These are phyloP conservation scores for Apiospora koreana DNA, from an alignment of 2,329 filamentous ascomycete species.

Conservation along the genomic window DNA sequence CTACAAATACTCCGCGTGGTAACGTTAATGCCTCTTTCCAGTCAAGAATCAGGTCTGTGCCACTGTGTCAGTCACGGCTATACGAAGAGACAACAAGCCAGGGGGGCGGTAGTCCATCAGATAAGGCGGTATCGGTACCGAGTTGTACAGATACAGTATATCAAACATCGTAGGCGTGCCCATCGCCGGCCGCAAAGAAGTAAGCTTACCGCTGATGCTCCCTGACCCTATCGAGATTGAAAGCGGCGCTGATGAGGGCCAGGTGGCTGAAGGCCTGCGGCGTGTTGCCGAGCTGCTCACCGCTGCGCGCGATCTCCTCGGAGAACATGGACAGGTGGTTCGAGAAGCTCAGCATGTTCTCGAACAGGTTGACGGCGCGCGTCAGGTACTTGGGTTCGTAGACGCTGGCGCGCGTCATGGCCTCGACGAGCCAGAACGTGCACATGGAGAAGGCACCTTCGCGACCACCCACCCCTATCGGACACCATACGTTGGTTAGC, in stretches of 20 bases:
- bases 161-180: not conserved
- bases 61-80: not conserved
- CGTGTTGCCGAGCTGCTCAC: slow-evolving; percentile 78
- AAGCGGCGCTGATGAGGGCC: slow-evolving; percentile 74
- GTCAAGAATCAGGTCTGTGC: not conserved
- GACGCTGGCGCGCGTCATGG: slow-evolving; percentile 66
- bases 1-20: not conserved
- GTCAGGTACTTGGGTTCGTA: slow-evolving; percentile 66
- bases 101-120: too few relatives aligned
- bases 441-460: slow-evolving; percentile 63
- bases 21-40: not conserved
- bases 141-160: too few relatives aligned
- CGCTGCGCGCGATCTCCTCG: slow-evolving; percentile 73
- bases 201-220: slow-evolving; percentile 24
- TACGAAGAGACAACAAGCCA: not conserved
- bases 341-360: slow-evolving; percentile 75
- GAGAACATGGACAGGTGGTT: slow-evolving; percentile 80
- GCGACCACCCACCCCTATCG: not conserved
- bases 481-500: not conserved
- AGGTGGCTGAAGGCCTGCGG: slow-evolving; percentile 79
- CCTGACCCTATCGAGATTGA: slow-evolving; percentile 66
- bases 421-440: slow-evolving; percentile 81
- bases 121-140: too few relatives aligned
- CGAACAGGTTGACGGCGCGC: slow-evolving; percentile 68
- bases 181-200: not conserved